These are phyloP conservation scores for Trichophyton rubrum DNA, from an alignment of 2,329 filamentous ascomycete genomes.

Conservation along the genomic window DNA sequence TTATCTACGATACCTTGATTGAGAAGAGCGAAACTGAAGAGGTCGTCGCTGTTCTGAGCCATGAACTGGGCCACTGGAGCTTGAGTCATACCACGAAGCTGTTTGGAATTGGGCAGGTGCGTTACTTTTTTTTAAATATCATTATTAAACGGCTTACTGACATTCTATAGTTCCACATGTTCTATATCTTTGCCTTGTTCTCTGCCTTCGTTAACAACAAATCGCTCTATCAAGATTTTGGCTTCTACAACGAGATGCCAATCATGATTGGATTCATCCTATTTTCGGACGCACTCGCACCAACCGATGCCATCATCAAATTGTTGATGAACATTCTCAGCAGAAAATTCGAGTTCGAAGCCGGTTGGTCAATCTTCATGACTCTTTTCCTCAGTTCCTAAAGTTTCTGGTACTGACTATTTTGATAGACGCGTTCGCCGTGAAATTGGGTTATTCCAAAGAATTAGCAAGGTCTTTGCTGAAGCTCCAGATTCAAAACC, in stretches of 20 bases:
- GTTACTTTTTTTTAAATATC: constrained; percentile 13
- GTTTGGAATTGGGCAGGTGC: constrained; percentile 71
- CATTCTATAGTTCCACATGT: constrained; percentile 60
- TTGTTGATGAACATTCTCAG: constrained; percentile 92
- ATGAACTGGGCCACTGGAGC: constrained; percentile 96
- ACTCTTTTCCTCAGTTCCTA: background rate
- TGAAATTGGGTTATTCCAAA: constrained; percentile 66
- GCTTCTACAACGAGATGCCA: constrained; percentile 68
- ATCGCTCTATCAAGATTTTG: constrained; percentile 82
- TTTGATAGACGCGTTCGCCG: constrained; percentile 63
- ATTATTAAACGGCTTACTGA: background rate
- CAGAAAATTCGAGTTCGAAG: constrained; percentile 90
- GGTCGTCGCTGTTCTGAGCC: constrained; percentile 85
- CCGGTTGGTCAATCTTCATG: constrained; percentile 41
- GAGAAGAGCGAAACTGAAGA: constrained; percentile 89
- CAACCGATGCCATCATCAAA: constrained; percentile 90
- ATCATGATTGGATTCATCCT: constrained; percentile 96
- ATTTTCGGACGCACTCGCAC: constrained; percentile 90
- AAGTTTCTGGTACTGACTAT: constrained; percentile 14
- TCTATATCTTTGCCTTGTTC: constrained; percentile 95
- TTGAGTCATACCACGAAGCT: constrained; percentile 88
- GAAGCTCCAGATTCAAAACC: constrained; percentile 95
- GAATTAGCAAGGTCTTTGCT: constrained; percentile 81
- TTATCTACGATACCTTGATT: constrained; percentile 95
- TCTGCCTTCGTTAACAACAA: constrained; percentile 94